These are phyloP conservation scores for Aspergillus affinis DNA, from an alignment of 495 filamentous ascomycete species.

Conservation along the genomic window DNA sequence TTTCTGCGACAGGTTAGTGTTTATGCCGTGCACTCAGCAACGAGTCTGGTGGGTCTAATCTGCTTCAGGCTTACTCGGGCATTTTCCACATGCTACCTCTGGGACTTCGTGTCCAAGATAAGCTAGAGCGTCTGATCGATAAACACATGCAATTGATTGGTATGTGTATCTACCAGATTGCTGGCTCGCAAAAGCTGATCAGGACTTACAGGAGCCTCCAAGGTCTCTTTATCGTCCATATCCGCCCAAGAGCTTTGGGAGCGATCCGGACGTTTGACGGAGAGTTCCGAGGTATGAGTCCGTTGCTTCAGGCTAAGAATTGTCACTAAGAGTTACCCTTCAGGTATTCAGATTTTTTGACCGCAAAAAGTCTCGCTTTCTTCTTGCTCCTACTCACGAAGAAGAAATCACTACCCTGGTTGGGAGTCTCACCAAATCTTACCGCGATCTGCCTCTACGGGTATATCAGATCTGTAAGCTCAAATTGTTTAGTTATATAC, in stretches of 20 bases:
- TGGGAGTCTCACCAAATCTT: slow-evolving; percentile 70
- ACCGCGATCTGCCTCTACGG: slow-evolving; percentile 81
- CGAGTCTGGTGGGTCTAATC: background rate
- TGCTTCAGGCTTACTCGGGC: slow-evolving; percentile 70
- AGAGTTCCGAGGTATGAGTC: slow-evolving; percentile 59
- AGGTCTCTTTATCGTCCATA: slow-evolving; percentile 82
- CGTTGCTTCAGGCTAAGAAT: slow-evolving; percentile 13
- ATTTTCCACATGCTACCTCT: slow-evolving; percentile 92
- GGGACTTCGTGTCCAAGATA: slow-evolving; percentile 85
- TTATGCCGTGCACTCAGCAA: background rate
- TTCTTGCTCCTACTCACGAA: slow-evolving; percentile 93
- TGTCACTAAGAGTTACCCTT: background rate
- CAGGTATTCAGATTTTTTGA: slow-evolving; percentile 82
- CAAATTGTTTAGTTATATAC: background rate
- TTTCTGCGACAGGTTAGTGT: slow-evolving; percentile 70
- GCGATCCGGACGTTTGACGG: slow-evolving; percentile 60
- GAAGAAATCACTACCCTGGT: slow-evolving; percentile 91
- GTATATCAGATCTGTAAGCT: slow-evolving; percentile 87
- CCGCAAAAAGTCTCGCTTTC: slow-evolving; percentile 68
- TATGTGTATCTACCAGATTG: slow-evolving; percentile 27
- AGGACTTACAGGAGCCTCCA: slow-evolving; percentile 67
- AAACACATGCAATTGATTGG: slow-evolving; percentile 81
- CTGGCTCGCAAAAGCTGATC: background rate
- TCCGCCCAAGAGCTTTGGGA: slow-evolving; percentile 85
- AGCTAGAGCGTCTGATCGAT: slow-evolving; percentile 81